A percentile compares a stretch with the other conserved stretches of the same genome.
phyloP scores from a whole-genome alignment of 2,329 filamentous ascomycete species.

The Piedraia hortae region DNA sequence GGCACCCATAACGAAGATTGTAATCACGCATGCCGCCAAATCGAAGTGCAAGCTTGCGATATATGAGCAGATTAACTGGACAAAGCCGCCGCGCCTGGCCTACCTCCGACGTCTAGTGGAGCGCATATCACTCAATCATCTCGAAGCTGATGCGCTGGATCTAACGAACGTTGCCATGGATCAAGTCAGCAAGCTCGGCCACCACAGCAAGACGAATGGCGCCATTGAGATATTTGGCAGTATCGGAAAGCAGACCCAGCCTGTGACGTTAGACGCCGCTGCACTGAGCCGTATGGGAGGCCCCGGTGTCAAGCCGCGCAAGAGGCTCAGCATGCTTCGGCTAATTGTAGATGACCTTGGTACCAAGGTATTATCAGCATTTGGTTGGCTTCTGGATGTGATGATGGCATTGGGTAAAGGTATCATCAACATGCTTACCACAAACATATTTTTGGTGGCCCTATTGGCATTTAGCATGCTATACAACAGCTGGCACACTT shows the following conservation, averaged over 20 bases:
- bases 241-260: conserved; percentile 38
- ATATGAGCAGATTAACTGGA: conserved; percentile 69
- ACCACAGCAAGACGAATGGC: conserved; percentile 46
- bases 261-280: conserved; percentile 14
- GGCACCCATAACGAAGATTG: conserved; percentile 62
- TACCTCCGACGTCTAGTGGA: conserved; percentile 27
- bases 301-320: conserved; percentile 2
- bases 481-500: conserved; percentile 48
- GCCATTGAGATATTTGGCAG: conserved; percentile 57
- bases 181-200: conserved; percentile 46
- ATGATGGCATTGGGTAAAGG: conserved; percentile 12
- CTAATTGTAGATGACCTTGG: conserved; percentile 10
- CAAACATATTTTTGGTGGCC: conserved; percentile 42
- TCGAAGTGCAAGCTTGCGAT: conserved; percentile 76
- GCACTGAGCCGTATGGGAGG: conserved; percentile 3
- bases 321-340: conserved; percentile 6
- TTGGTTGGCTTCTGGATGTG: conserved; percentile 16
- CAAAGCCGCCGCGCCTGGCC: conserved; percentile 13
- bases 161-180: conserved; percentile 50
- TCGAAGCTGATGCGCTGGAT: conserved; percentile 43
- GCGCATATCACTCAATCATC: conserved; percentile 44
- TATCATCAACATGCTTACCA: conserved; percentile 4
- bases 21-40: conserved; percentile 81
- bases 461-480: conserved; percentile 41
- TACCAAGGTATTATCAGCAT: conserved; percentile 5